These are phyloP conservation scores for Acidomyces sp. DNA, from an alignment of 495 filamentous ascomycete genomes.

Conservation along the genomic window DNA sequence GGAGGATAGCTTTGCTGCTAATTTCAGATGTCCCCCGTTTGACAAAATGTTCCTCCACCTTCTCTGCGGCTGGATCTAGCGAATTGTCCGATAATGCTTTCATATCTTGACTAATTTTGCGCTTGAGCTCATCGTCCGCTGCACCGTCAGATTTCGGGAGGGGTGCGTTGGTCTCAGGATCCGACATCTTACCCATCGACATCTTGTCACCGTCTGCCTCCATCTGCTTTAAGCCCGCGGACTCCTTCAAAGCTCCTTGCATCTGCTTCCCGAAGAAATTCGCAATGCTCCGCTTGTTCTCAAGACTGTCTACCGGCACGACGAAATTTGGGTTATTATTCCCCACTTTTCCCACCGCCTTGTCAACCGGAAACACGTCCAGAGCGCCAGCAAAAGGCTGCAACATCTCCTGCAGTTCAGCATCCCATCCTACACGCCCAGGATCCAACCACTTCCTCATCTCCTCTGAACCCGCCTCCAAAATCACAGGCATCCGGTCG, in stretches of 20 bases:
- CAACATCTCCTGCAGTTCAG: constrained; percentile 61
- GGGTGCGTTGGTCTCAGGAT: constrained; percentile 18
- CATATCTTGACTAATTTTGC: constrained; percentile 8
- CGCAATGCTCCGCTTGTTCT: constrained; percentile 83
- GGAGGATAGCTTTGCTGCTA: constrained; percentile 8
- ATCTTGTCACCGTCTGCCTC: constrained; percentile 11
- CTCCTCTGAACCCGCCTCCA: constrained; percentile 62
- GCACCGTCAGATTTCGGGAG: constrained; percentile 11
- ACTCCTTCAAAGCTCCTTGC: constrained; percentile 6
- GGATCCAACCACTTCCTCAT: constrained; percentile 73
- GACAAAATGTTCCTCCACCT: constrained; percentile 9
- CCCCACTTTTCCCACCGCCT: constrained; percentile 92
- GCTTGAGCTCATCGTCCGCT: constrained; percentile 7
- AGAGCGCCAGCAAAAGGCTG: constrained; percentile 68
- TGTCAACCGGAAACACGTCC: constrained; percentile 71
- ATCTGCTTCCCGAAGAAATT: constrained; percentile 68
- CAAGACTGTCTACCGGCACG: constrained; percentile 62
- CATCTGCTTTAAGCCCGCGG: constrained; percentile 7
- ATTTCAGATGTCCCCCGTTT: constrained; percentile 15
- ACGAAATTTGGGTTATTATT: constrained; percentile 77
- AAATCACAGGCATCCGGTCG: constrained; percentile 87
- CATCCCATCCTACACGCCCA: constrained; percentile 53
- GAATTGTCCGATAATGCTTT: neutral
- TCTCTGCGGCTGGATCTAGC: constrained; percentile 4
- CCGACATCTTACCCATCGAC: constrained; percentile 10